These are phyloP conservation scores for Cutaneotrichosporon cavernicola DNA, from an alignment of 1,284 basidiomycete species.

Conservation along the genomic window DNA sequence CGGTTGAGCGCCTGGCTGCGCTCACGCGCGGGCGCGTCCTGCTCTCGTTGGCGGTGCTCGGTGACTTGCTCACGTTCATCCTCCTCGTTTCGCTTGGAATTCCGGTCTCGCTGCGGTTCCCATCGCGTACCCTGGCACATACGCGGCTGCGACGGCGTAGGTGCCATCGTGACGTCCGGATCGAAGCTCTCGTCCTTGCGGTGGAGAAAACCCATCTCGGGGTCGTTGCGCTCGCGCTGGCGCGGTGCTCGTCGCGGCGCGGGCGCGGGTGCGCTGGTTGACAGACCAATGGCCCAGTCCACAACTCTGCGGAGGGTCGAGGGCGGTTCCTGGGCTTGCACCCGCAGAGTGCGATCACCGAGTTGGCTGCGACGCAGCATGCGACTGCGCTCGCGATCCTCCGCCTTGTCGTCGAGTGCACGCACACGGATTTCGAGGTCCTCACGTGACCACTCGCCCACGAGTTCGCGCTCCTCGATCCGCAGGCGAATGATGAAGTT, in stretches of 20 bases:
- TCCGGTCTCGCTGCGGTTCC: background rate
- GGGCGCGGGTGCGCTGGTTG: background rate
- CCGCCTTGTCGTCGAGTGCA: slow-evolving; percentile 4
- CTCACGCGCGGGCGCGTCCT: background rate
- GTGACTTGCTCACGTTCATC: background rate
- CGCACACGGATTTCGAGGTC: slow-evolving; percentile 12
- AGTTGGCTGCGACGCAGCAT: background rate
- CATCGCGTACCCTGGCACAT: background rate
- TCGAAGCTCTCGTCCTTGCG: slow-evolving; percentile 17
- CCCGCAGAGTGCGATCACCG: background rate
- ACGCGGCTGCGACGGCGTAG: slow-evolving; percentile 18
- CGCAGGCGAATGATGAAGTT: slow-evolving; percentile 11
- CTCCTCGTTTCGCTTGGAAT: background rate
- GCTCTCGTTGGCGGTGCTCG: background rate
- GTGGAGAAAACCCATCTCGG: slow-evolving; percentile 7
- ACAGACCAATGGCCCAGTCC: slow-evolving; percentile 15
- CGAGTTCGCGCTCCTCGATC: slow-evolving; percentile 12
- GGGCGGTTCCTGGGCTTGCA: background rate
- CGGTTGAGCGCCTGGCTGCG: background rate
- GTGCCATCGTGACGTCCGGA: slow-evolving; percentile 17
- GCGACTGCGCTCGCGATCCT: background rate
- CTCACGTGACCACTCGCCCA: slow-evolving; percentile 17
- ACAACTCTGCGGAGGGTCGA: slow-evolving; percentile 20
- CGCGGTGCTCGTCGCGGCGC: background rate
- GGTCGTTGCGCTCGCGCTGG: background rate